Conservation (phyloP, 169 alveolate species). For the Plasmodium vivax region DNA sequence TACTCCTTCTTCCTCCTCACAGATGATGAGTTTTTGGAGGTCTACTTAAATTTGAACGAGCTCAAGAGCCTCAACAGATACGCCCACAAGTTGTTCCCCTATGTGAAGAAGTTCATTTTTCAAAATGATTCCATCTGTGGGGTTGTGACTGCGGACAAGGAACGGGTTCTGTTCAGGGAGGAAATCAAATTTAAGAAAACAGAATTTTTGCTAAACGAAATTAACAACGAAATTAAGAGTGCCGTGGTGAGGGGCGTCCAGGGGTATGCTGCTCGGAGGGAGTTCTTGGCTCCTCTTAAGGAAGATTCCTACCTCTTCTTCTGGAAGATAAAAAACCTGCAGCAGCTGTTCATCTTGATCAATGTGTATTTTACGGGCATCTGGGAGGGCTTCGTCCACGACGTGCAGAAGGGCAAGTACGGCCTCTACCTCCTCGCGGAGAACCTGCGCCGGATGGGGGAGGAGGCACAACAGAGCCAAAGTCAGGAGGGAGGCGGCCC, state of each 20-base stretch:
- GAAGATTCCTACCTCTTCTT: constrained; percentile 35
- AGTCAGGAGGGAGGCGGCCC: neutral
- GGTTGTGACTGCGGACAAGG: neutral
- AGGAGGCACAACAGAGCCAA: neutral
- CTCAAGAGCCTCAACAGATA: constrained; percentile 19
- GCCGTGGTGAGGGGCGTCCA: neutral
- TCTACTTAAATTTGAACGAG: constrained; percentile 23
- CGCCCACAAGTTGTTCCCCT: constrained; percentile 20
- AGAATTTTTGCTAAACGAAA: constrained; percentile 45
- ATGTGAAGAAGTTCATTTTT: constrained; percentile 16
- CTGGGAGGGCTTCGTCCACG: constrained; percentile 3
- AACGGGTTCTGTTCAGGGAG: constrained; percentile 39
- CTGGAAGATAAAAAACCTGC: neutral
- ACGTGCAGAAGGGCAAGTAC: neutral
- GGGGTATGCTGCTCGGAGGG: neutral
- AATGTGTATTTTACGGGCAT: constrained; percentile 29
- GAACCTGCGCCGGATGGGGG: neutral
- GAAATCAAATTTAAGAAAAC: constrained; percentile 37
- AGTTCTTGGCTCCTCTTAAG: neutral
- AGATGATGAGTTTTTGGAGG: constrained; percentile 17
- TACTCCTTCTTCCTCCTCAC: constrained; percentile 14
- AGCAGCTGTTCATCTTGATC: constrained; percentile 10
- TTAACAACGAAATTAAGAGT: constrained; percentile 6
- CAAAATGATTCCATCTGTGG: constrained; percentile 61
- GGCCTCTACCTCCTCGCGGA: neutral